Percentiles rank a stretch among this genome's conserved stretches.
Evolutionary conservation across 805 yeast species (phyloP).

Genomic region (Wickerhamomyces bovis): DNA sequence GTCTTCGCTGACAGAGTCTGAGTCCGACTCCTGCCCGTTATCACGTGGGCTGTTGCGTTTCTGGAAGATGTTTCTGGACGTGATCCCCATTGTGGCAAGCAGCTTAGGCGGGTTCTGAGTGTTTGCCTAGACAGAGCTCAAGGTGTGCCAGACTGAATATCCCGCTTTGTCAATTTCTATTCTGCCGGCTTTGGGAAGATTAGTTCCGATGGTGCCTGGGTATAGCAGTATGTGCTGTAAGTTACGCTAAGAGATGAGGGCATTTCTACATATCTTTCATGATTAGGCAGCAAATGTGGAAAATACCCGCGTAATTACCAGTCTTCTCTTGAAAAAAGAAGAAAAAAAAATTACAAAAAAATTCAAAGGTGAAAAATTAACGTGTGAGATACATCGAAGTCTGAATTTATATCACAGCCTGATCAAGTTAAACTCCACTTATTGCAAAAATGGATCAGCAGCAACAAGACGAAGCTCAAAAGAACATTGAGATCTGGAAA

Average conservation of each 20-base stretch:
- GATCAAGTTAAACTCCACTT: neutral
- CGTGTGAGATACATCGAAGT: neutral
- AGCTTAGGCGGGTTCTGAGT: no score
- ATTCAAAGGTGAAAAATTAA: neutral
- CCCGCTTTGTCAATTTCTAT: neutral
- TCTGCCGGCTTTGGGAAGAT: neutral
- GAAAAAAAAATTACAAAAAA: neutral
- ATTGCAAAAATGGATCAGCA: neutral
- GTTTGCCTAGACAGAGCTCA: no score
- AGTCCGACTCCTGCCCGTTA: conserved; percentile 25
- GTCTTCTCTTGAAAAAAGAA: neutral
- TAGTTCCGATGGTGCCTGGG: neutral
- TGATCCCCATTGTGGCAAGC: conserved; percentile 13
- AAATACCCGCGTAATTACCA: neutral
- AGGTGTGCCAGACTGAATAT: neutral
- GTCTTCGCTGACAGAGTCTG: conserved; percentile 42
- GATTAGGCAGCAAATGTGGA: no score
- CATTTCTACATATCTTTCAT: no score
- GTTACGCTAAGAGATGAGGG: no score
- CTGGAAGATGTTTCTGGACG: conserved; percentile 22
- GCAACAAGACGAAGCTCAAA: conserved; percentile 74
- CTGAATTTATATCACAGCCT: neutral
- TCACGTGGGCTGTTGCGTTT: conserved; percentile 8
- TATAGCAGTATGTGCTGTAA: no score
- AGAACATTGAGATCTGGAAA: conserved; percentile 98